phyloP scores from a whole-genome alignment of 2,329 filamentous ascomycete genomes.

The Cercospora zeina region DNA sequence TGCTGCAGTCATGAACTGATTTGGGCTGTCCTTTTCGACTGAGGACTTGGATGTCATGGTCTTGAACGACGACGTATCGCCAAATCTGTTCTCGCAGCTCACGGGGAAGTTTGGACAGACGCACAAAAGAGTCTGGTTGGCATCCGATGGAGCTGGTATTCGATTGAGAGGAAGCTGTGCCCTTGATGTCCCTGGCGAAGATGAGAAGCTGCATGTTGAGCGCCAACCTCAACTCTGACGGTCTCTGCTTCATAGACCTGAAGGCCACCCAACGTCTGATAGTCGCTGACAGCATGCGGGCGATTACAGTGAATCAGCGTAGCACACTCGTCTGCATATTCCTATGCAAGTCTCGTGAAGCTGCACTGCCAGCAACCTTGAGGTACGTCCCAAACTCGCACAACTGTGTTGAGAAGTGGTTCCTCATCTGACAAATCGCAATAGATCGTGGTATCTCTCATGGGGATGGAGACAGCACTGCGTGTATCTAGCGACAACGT shows the following conservation, averaged over 20 bases:
- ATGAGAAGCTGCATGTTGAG: neutral
- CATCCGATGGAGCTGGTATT: neutral
- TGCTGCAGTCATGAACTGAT: neutral
- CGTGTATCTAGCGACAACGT: no score
- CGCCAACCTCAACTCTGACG: no score
- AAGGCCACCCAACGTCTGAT: no score
- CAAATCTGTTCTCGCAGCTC: neutral
- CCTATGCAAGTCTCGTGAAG: neutral
- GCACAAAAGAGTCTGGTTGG: neutral
- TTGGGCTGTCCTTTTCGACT: neutral
- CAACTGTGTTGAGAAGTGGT: no score
- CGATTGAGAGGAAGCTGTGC: neutral
- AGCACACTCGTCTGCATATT: neutral
- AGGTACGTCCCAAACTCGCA: no score
- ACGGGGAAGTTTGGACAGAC: neutral
- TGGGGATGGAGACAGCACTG: no score
- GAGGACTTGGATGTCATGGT: neutral
- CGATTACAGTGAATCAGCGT: neutral
- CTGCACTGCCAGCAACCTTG: no score
- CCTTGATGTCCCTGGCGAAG: neutral
- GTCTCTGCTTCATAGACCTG: no score
- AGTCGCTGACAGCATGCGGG: neutral
- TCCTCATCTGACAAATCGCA: no score
- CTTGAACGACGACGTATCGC: neutral
- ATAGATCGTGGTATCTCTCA: no score